Evolutionary conservation across 768 basidiomycete species (phyloP).

Genomic region (Ramaria sp.): DNA sequence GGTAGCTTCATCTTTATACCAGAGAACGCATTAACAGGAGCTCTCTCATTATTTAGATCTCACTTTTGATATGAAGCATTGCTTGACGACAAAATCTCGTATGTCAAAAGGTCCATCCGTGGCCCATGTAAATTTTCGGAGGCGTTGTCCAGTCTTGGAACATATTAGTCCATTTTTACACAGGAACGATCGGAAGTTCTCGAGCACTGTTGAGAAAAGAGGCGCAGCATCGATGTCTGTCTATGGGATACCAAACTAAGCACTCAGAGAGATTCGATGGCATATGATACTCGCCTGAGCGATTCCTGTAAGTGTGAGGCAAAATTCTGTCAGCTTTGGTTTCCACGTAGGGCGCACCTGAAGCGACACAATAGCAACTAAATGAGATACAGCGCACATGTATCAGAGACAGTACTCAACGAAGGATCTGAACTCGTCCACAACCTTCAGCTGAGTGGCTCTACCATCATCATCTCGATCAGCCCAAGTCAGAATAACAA

Average conservation of each 20-base stretch:
- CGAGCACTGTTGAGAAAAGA: slow-evolving; percentile 57
- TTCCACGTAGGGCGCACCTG: slow-evolving; percentile 61
- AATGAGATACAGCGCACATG: not conserved
- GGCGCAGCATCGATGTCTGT: slow-evolving; percentile 73
- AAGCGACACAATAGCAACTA: too few relatives aligned
- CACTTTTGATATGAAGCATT: slow-evolving; percentile 79
- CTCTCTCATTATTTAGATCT: not conserved
- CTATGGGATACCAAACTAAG: slow-evolving; percentile 27
- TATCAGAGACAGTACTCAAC: slow-evolving; percentile 30
- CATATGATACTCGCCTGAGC: slow-evolving; percentile 55
- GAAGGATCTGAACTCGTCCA: slow-evolving; percentile 80
- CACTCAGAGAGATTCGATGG: not conserved
- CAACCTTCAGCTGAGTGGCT: slow-evolving; percentile 50
- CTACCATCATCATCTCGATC: slow-evolving; percentile 41
- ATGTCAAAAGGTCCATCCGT: slow-evolving; percentile 78
- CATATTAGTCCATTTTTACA: slow-evolving; percentile 61
- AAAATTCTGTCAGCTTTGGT: slow-evolving; percentile 73
- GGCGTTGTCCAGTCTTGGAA: slow-evolving; percentile 38
- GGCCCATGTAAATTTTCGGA: slow-evolving; percentile 69
- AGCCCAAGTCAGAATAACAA: slow-evolving; percentile 78
- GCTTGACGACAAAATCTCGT: slow-evolving; percentile 79
- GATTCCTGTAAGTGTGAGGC: slow-evolving; percentile 82
- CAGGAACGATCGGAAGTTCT: slow-evolving; percentile 55
- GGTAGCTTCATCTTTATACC: slow-evolving; percentile 50
- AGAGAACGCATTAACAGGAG: not conserved